phyloP scores from a whole-genome alignment of 1,139 yeast species.

The Kluyveromyces marxianus region DNA sequence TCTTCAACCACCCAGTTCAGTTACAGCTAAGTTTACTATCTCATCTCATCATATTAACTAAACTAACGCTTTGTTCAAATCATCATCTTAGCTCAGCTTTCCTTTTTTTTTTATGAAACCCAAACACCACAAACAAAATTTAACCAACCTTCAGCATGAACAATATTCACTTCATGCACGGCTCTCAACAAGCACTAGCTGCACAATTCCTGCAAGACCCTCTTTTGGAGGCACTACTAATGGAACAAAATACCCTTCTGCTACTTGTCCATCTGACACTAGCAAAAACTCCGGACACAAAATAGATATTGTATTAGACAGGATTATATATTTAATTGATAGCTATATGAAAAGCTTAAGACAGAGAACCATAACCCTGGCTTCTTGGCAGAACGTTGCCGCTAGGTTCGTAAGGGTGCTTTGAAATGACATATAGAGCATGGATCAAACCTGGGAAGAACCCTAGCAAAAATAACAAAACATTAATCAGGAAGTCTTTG shows the following conservation, averaged over 20 bases:
- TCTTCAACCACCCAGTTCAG: no score
- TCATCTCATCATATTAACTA: background rate
- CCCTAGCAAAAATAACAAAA: constrained; percentile 69
- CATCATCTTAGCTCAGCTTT: no score
- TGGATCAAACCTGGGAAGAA: constrained; percentile 75
- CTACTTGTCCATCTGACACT: background rate
- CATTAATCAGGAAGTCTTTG: constrained; percentile 49
- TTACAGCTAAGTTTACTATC: background rate
- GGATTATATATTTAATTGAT: no score
- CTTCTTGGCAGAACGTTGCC: constrained; percentile 8
- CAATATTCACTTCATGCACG: no score
- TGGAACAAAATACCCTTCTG: no score
- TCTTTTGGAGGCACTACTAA: no score
- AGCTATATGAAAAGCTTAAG: background rate
- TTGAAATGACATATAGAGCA: constrained; percentile 41
- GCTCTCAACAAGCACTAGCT: background rate
- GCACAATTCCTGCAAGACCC: background rate
- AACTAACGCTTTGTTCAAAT: background rate
- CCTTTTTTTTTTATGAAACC: background rate
- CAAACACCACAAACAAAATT: background rate
- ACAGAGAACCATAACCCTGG: constrained; percentile 12
- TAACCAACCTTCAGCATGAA: no score
- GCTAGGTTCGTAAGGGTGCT: constrained; percentile 20
- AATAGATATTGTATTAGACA: background rate
- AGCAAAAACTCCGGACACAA: no score